Evolutionary conservation across 2,329 filamentous ascomycete species (phyloP).

Genomic region (Fusarium sp.): DNA sequence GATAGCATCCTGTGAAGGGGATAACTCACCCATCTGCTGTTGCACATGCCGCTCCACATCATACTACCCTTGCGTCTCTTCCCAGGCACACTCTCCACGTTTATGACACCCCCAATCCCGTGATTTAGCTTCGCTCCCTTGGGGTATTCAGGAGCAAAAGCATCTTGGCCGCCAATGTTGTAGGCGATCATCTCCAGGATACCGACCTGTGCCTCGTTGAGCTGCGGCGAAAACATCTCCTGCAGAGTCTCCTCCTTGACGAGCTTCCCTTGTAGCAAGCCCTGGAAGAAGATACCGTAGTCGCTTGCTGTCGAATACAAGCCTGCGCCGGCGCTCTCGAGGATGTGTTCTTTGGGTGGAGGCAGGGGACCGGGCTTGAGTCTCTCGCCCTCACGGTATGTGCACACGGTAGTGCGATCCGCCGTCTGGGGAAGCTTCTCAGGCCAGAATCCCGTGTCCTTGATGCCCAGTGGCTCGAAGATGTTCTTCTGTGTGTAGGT

Average conservation of each 20-base stretch:
- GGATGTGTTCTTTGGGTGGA: slow-evolving; percentile 45
- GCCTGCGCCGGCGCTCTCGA: slow-evolving; percentile 59
- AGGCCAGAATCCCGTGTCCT: slow-evolving; percentile 53
- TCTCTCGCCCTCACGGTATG: slow-evolving; percentile 35
- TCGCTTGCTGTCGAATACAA: slow-evolving; percentile 56
- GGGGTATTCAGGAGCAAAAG: slow-evolving; percentile 53
- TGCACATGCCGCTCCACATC: slow-evolving; percentile 58
- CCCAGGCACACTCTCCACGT: slow-evolving; percentile 52
- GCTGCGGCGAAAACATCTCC: slow-evolving; percentile 56
- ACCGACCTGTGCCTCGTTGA: slow-evolving; percentile 46
- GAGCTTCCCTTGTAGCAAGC: slow-evolving; percentile 48
- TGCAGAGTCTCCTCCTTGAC: slow-evolving; percentile 46
- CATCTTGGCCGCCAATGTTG: slow-evolving; percentile 35
- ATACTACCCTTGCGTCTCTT: slow-evolving; percentile 57
- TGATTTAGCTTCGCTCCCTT: slow-evolving; percentile 49
- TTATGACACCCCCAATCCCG: slow-evolving; percentile 55
- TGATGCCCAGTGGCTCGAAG: slow-evolving; percentile 52
- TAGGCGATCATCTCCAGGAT: slow-evolving; percentile 37
- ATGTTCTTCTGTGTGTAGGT: slow-evolving; percentile 53
- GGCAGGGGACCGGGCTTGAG: slow-evolving; percentile 36
- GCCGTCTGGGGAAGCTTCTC: slow-evolving; percentile 41
- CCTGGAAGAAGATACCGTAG: slow-evolving; percentile 52
- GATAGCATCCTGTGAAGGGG: neutral
- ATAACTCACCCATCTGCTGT: slow-evolving; percentile 56
- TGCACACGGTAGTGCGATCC: slow-evolving; percentile 36